Evolutionary conservation across 1,284 basidiomycete species (phyloP).

Genomic region (Ceratobasidium sp.): DNA sequence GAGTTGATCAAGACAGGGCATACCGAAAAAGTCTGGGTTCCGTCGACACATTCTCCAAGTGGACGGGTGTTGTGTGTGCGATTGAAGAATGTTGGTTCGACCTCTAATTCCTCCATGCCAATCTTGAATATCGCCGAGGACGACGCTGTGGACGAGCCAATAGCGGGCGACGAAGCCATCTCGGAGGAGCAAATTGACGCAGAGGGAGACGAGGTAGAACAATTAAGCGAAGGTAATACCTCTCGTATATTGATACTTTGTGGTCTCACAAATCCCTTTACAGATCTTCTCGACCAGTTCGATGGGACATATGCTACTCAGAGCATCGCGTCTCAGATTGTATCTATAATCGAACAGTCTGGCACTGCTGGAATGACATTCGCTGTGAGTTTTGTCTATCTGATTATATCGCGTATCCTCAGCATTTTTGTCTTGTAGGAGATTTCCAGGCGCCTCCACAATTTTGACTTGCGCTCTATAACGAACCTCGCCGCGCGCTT

Average conservation of each 20-base stretch:
- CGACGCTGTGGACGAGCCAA: slow-evolving; percentile 6
- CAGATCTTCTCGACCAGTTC: neutral
- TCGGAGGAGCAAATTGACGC: neutral
- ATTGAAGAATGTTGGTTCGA: slow-evolving; percentile 7
- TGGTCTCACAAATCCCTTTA: neutral
- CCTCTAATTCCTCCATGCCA: no score
- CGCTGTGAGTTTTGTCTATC: slow-evolving; percentile 59
- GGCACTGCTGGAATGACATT: slow-evolving; percentile 75
- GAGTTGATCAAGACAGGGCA: slow-evolving; percentile 74
- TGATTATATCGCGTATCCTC: slow-evolving; percentile 14
- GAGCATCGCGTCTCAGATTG: slow-evolving; percentile 65
- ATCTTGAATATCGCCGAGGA: neutral
- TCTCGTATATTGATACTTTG: neutral
- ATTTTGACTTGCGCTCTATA: slow-evolving; percentile 80
- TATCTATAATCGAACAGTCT: slow-evolving; percentile 72
- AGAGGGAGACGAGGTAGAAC: neutral
- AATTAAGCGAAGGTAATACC: no score
- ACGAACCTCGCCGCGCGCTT: slow-evolving; percentile 78
- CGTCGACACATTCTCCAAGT: slow-evolving; percentile 27
- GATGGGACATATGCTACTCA: slow-evolving; percentile 16
- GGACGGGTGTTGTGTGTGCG: slow-evolving; percentile 46
- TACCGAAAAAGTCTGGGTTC: slow-evolving; percentile 71
- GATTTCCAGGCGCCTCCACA: slow-evolving; percentile 67
- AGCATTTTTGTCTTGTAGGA: slow-evolving; percentile 61
- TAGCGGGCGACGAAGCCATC: neutral